Evolutionary conservation across 148 eudicot species (phyloP).

Genomic region (Heliosperma pusillum): DNA sequence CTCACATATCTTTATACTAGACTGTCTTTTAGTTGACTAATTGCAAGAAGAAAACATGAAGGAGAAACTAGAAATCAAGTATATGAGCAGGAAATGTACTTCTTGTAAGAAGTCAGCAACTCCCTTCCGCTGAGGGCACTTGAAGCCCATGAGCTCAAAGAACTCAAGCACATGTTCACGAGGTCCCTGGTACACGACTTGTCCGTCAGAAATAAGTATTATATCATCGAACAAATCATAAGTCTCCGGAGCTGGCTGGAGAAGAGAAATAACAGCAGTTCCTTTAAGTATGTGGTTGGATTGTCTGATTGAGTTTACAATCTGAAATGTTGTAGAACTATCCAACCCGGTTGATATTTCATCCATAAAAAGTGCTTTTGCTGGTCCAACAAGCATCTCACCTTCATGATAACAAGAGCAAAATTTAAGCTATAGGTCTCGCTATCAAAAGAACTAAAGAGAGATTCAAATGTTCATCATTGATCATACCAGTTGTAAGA

Average conservation of each 20-base stretch:
- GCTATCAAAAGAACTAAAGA: background rate
- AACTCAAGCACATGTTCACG: slow-evolving; percentile 75
- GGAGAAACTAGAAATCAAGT: background rate
- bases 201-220: slow-evolving; percentile 79
- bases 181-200: slow-evolving; percentile 84
- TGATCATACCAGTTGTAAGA: slow-evolving; percentile 62
- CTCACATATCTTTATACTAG: too few species aligned
- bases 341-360: slow-evolving; percentile 92
- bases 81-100: slow-evolving; percentile 28
- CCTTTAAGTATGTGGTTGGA: slow-evolving; percentile 79
- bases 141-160: slow-evolving; percentile 82
- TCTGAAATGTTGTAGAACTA: slow-evolving; percentile 88
- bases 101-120: slow-evolving; percentile 91
- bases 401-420: slow-evolving; percentile 34
- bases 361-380: slow-evolving; percentile 85
- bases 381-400: slow-evolving; percentile 93
- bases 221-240: slow-evolving; percentile 82
- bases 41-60: too few species aligned
- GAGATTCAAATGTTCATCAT: background rate
- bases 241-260: slow-evolving; percentile 91
- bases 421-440: background rate
- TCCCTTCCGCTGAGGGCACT: slow-evolving; percentile 88
- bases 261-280: slow-evolving; percentile 73
- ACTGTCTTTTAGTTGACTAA: too few species aligned
- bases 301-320: slow-evolving; percentile 73